Percentiles rank a stretch among this genome's conserved stretches.
phyloP scores from a whole-genome alignment of 208 protist genomes.

The Crithidia brevicula region DNA sequence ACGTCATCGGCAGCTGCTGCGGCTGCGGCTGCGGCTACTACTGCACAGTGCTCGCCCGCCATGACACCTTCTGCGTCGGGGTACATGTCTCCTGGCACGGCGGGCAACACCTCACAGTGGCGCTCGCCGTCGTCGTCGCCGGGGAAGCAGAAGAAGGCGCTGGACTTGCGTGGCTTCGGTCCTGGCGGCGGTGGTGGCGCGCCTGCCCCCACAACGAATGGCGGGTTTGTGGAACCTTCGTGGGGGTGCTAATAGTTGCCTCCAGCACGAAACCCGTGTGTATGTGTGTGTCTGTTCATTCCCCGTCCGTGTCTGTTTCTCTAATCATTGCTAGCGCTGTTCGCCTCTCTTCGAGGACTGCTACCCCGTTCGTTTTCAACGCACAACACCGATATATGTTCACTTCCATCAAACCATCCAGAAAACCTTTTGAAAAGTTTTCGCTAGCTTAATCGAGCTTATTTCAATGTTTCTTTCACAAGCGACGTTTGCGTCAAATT shows the following conservation, averaged over 20 bases:
- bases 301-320: neutral
- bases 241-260: conserved; percentile 14
- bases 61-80: conserved; percentile 2
- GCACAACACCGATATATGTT: no score
- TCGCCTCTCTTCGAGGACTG: no score
- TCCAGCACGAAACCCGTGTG: neutral
- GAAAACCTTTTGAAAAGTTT: no score
- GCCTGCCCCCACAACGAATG: neutral
- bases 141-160: conserved; percentile 17
- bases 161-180: conserved; percentile 55
- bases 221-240: neutral
- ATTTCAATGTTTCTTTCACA: no score
- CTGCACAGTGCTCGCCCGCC: neutral
- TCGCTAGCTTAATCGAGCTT: no score
- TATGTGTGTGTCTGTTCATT: neutral
- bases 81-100: neutral
- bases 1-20: no score
- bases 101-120: neutral
- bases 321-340: neutral
- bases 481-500: no score
- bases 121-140: neutral
- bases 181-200: neutral
- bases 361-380: no score
- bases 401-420: no score
- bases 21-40: no score